Base-by-base conservation (phyloP, 805 yeast species). In the Yamadazyma laniorum region DNA sequence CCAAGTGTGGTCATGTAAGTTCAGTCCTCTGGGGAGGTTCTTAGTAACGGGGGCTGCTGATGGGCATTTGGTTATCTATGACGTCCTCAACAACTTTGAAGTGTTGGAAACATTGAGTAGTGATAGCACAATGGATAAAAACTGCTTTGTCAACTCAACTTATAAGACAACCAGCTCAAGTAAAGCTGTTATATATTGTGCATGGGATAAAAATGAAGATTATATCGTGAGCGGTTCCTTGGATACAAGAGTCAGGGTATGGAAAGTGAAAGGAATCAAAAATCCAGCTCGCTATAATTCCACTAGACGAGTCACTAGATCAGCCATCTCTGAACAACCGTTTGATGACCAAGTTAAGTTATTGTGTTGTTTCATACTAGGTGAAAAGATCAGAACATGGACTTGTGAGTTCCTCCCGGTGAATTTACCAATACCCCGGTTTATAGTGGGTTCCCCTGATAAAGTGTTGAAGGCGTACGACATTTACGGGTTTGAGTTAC, bases 1-100 rank as follows among this genome's bases (percentile, higher is more conserved):
- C 52, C 95, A 90, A 56, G 91, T 87, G 9, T 90, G 97, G 97
- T 83, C 71, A 53, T 70, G 84, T 11, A 75, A 76, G 40, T 89
- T 86, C 53, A 82, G 93, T 5, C 85, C 88, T 32, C 74, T 76
- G 60, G 96, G 96, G 3, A 72, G 70, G 44, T 79, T 67, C 46
- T 63, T 90, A 27, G 95, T 87, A n/a, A 76, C 90, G 0, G 84
- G 90, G 0, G 79, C 93, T 6, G 72, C 78, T 12, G 95, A 87
- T 54, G 72, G 78, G 5, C 66, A 72, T 17, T 69, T 86, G 25
- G 61, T 78, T 22, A 67, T 89, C 9, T 88, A 85, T 63, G 83
- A 82, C 55, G 83, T 81, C 2, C 53, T 62, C 3, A 65, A 79
- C 30, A 51, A 57, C 32, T 70, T 65, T 41, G 51, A 54, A 35